Conservation (phyloP, 73 alveolate genomes). For the Urostyla sp. region DNA sequence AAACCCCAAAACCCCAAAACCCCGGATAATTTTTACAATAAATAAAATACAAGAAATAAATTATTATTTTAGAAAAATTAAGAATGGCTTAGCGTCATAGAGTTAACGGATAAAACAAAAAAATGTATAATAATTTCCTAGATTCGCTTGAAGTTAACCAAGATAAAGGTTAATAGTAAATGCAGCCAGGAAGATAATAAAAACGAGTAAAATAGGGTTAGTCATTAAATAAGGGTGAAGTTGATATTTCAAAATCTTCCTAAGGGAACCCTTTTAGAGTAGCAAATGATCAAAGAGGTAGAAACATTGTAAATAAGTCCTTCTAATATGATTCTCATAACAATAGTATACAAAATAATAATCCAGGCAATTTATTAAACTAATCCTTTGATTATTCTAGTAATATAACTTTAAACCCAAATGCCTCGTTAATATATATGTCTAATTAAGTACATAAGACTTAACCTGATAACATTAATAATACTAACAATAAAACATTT, state of each 20-base stretch:
- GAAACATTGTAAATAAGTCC: slow-evolving; percentile 32
- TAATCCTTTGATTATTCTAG: slow-evolving; percentile 46
- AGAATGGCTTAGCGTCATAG: slow-evolving; percentile 38
- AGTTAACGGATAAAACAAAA: slow-evolving; percentile 49
- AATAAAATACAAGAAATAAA: not conserved
- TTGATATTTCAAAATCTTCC: slow-evolving; percentile 15
- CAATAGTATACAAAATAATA: slow-evolving; percentile 23
- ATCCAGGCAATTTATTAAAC: slow-evolving; percentile 7
- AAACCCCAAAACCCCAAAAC: no score
- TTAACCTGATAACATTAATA: not conserved
- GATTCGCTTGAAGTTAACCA: slow-evolving; percentile 37
- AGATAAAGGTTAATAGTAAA: slow-evolving; percentile 1
- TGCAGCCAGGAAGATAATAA: not conserved
- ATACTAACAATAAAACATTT: not conserved
- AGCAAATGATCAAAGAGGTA: slow-evolving; percentile 2
- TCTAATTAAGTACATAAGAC: not conserved
- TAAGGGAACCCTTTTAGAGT: slow-evolving; percentile 17
- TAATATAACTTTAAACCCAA: slow-evolving; percentile 7
- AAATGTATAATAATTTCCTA: slow-evolving; percentile 29
- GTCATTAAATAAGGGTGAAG: slow-evolving; percentile 14
- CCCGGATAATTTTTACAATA: no score
- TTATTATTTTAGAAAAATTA: not conserved
- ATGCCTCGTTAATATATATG: slow-evolving; percentile 16
- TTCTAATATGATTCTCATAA: slow-evolving; percentile 42
- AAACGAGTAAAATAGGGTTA: not conserved